Conservation (phyloP, 164 flowering plant species). For the Chloranthus sessilifolius region DNA sequence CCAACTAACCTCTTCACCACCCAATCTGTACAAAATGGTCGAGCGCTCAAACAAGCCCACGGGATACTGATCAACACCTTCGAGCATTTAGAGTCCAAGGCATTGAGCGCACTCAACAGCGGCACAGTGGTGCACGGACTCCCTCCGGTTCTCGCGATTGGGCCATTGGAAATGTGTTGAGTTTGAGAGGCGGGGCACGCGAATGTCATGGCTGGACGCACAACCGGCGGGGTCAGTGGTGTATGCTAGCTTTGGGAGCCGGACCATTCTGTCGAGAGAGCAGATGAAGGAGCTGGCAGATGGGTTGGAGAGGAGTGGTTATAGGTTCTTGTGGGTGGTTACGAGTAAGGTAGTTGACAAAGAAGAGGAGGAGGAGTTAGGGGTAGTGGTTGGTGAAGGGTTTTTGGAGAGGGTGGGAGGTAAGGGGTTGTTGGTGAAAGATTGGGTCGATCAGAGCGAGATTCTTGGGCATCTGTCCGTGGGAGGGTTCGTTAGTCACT, state of each 20-base stretch:
- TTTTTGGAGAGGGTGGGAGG: slow-evolving; percentile 18
- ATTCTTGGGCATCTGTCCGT: slow-evolving; percentile 21
- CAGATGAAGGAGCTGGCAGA: slow-evolving; percentile 40
- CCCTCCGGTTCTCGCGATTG: slow-evolving; percentile 35
- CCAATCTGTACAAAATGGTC: slow-evolving; percentile 15
- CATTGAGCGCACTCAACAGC: slow-evolving; percentile 26
- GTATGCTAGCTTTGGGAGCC: slow-evolving; percentile 50
- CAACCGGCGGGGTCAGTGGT: slow-evolving; percentile 41
- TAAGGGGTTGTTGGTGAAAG: slow-evolving; percentile 20
- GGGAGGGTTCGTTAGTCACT: slow-evolving; percentile 36
- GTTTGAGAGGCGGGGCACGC: background rate
- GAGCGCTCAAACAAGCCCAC: slow-evolving; percentile 13
- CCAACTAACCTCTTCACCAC: slow-evolving; percentile 14
- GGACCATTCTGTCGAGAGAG: slow-evolving; percentile 32
- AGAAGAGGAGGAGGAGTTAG: slow-evolving; percentile 26
- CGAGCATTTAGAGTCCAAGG: slow-evolving; percentile 26
- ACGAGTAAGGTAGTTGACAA: slow-evolving; percentile 35
- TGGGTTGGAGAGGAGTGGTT: slow-evolving; percentile 33
- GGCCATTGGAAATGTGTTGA: slow-evolving; percentile 31
- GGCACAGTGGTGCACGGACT: slow-evolving; percentile 21
- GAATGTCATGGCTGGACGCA: slow-evolving; percentile 31
- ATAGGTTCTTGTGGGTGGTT: slow-evolving; percentile 44
- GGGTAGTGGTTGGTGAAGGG: slow-evolving; percentile 20
- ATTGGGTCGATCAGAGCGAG: slow-evolving; percentile 27
- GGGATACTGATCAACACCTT: slow-evolving; percentile 43